These are phyloP conservation scores for Venturia carpophila DNA, from an alignment of 2,329 filamentous ascomycete genomes.

Conservation along the genomic window DNA sequence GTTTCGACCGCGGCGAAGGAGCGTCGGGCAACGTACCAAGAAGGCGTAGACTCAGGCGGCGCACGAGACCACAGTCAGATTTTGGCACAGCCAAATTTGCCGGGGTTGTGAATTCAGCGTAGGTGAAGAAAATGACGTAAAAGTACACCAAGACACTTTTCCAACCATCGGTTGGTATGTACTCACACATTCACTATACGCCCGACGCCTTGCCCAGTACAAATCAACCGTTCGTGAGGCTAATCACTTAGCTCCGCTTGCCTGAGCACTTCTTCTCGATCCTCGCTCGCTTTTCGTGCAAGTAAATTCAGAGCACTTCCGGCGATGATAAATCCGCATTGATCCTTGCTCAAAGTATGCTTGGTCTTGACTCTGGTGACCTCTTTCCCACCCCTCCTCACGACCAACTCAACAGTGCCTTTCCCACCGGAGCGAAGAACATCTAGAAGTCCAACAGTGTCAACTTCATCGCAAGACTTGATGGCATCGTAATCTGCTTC, in stretches of 20 bases:
- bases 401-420: conserved; percentile 62
- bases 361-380: conserved; percentile 66
- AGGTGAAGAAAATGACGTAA: background rate
- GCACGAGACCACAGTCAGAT: too few species aligned
- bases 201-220: background rate
- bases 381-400: conserved; percentile 48
- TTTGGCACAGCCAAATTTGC: background rate
- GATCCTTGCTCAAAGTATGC: conserved; percentile 82
- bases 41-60: too few species aligned
- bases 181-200: background rate
- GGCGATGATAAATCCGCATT: conserved; percentile 85
- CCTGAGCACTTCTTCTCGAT: conserved; percentile 31
- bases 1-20: background rate
- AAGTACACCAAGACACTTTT: background rate
- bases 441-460: conserved; percentile 74
- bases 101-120: background rate
- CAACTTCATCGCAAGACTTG: conserved; percentile 72
- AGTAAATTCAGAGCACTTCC: conserved; percentile 90
- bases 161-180: background rate
- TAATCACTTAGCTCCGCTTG: conserved; percentile 34
- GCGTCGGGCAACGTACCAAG: too few species aligned
- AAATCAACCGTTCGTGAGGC: background rate
- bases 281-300: conserved; percentile 50
- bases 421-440: conserved; percentile 70
- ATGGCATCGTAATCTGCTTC: conserved; percentile 84